Conservation (phyloP, 1,284 basidiomycete species). For the Heterobasidion irregulare region DNA sequence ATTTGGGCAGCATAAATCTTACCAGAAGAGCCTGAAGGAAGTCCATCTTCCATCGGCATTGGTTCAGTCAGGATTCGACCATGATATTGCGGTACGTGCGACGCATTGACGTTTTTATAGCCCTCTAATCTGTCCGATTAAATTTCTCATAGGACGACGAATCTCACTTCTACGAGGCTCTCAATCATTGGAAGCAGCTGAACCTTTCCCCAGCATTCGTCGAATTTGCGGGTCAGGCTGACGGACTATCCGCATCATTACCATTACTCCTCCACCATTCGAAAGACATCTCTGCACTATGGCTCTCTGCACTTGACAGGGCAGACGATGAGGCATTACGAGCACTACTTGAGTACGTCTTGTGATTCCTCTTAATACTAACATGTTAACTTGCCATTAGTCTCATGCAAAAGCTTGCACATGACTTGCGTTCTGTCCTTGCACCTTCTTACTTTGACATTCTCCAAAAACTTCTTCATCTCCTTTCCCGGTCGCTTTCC, state of each 20-base stretch:
- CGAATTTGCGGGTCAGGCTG: slow-evolving; percentile 52
- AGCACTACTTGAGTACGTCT: slow-evolving; percentile 57
- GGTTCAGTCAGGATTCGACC: slow-evolving; percentile 44
- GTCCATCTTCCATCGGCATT: slow-evolving; percentile 67
- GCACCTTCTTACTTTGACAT: slow-evolving; percentile 49
- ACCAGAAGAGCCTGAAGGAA: slow-evolving; percentile 54
- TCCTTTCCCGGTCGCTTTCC: slow-evolving; percentile 51
- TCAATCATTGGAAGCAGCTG: slow-evolving; percentile 70
- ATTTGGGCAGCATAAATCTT: slow-evolving; percentile 56
- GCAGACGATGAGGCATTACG: slow-evolving; percentile 64
- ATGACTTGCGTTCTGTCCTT: slow-evolving; percentile 69
- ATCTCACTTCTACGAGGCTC: slow-evolving; percentile 63
- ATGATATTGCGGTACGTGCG: slow-evolving; percentile 48
- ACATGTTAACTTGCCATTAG: slow-evolving; percentile 26
- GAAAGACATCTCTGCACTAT: slow-evolving; percentile 53
- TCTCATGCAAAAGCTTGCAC: slow-evolving; percentile 64
- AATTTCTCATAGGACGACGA: slow-evolving; percentile 49
- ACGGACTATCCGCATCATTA: slow-evolving; percentile 65
- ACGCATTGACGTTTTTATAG: slow-evolving; percentile 1
- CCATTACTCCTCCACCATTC: slow-evolving; percentile 79
- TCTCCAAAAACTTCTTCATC: slow-evolving; percentile 41
- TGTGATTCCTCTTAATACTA: too few species aligned
- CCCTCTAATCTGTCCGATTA: not conserved
- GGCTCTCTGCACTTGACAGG: slow-evolving; percentile 44
- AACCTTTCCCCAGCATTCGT: slow-evolving; percentile 76